Percentiles rank a stretch among this genome's conserved stretches.
phyloP scores from a whole-genome alignment of 2,329 filamentous ascomycete genomes.

The Raffaelea ambrosiae region DNA sequence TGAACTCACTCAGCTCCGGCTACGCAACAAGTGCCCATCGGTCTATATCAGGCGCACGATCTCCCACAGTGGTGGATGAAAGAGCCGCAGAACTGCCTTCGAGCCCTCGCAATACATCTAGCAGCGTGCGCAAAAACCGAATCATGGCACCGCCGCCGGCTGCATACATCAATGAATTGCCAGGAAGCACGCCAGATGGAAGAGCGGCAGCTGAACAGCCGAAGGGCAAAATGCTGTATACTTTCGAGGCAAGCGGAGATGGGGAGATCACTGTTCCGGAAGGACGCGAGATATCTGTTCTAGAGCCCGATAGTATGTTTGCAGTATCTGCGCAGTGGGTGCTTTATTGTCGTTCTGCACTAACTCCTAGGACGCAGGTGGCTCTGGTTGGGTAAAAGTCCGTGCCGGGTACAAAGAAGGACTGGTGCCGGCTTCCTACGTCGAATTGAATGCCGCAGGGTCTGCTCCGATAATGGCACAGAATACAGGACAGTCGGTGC shows the following conservation, averaged over 20 bases:
- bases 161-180: constrained; percentile 65
- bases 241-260: constrained; percentile 70
- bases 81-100: constrained; percentile 23
- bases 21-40: constrained; percentile 73
- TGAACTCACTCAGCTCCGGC: constrained; percentile 82
- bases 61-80: constrained; percentile 32
- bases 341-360: background rate
- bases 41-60: constrained; percentile 57
- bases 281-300: constrained; percentile 64
- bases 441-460: constrained; percentile 53
- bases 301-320: constrained; percentile 80
- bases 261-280: constrained; percentile 77
- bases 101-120: constrained; percentile 21
- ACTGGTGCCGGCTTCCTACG: constrained; percentile 78
- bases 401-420: constrained; percentile 68
- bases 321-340: background rate
- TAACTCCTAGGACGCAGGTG: constrained; percentile 48
- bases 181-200: constrained; percentile 41
- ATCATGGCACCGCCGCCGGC: constrained; percentile 81
- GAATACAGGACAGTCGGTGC: constrained; percentile 37
- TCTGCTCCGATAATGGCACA: constrained; percentile 36
- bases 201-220: constrained; percentile 37
- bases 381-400: constrained; percentile 85
- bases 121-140: constrained; percentile 49
- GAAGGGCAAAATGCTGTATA: constrained; percentile 81